Conservation (phyloP, 345 rosid genomes). For the Sisymbrium irio region DNA sequence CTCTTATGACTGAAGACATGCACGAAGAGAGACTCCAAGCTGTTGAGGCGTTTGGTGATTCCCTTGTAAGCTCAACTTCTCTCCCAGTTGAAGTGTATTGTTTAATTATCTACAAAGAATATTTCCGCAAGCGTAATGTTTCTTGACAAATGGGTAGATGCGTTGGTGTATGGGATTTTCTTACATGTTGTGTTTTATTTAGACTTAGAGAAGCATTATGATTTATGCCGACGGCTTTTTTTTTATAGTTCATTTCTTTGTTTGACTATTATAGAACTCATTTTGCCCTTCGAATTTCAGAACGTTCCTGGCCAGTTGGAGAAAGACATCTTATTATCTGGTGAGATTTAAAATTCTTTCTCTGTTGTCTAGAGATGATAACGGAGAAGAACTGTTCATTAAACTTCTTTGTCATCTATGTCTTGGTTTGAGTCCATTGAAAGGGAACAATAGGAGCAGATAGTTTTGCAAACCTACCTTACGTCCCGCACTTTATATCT, state of each 20-base stretch:
- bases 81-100: slow-evolving; percentile 7
- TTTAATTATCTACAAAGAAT: slow-evolving; percentile 20
- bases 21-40: slow-evolving; percentile 97
- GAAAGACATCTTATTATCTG: slow-evolving; percentile 76
- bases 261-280: not conserved
- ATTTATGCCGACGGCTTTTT: not conserved
- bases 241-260: not conserved
- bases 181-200: not conserved
- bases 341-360: slow-evolving; percentile 41
- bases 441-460: not conserved
- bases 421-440: not conserved
- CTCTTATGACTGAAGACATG: slow-evolving; percentile 98
- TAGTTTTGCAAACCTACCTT: not conserved
- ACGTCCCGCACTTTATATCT: not conserved
- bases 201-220: not conserved
- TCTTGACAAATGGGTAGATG: slow-evolving; percentile 8
- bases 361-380: not conserved
- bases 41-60: slow-evolving; percentile 79
- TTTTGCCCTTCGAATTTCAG: slow-evolving; percentile 50
- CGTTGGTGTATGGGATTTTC: not conserved
- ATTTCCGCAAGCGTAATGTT: not conserved
- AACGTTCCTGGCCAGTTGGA: slow-evolving; percentile 94
- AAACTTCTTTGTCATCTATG: not conserved
- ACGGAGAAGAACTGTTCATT: slow-evolving; percentile 5
- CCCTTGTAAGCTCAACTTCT: slow-evolving; percentile 62